These are phyloP conservation scores for Shiraia bambusicola DNA, from an alignment of 2,329 filamentous ascomycete genomes.

Conservation along the genomic window DNA sequence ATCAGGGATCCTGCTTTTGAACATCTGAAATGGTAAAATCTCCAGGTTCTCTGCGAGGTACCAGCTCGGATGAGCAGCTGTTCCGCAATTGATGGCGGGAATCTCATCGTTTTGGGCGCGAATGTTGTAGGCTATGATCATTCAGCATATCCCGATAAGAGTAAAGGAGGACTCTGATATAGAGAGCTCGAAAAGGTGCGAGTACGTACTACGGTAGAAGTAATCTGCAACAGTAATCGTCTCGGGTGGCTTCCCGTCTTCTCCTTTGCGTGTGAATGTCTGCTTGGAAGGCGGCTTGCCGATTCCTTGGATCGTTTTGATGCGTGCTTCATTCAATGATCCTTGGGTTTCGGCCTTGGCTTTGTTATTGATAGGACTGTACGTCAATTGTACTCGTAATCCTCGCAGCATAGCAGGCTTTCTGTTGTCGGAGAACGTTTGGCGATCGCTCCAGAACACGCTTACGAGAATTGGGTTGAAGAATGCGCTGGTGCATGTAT, in stretches of 20 bases:
- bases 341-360: neutral
- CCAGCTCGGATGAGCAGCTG: slow-evolving; percentile 6
- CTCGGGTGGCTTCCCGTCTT: neutral
- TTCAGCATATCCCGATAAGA: neutral
- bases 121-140: neutral
- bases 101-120: neutral
- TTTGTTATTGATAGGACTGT: neutral
- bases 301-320: slow-evolving; percentile 4
- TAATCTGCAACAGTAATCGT: slow-evolving; percentile 2
- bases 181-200: neutral
- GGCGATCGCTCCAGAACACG: slow-evolving; percentile 4
- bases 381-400: slow-evolving; percentile 2
- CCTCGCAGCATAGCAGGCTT: slow-evolving; percentile 2
- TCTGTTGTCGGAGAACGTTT: neutral
- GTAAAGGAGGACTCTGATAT: neutral
- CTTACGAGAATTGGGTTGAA: slow-evolving; percentile 12
- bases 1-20: slow-evolving; percentile 17
- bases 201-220: slow-evolving; percentile 6
- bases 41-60: slow-evolving; percentile 8
- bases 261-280: slow-evolving; percentile 1
- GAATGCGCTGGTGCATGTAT: slow-evolving; percentile 13
- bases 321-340: slow-evolving; percentile 1
- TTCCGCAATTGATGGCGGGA: slow-evolving; percentile 11
- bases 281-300: neutral
- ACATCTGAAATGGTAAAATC: slow-evolving; percentile 24